These are phyloP conservation scores for Diutina scorzettiae DNA, from an alignment of 1,139 yeast genomes.

Conservation along the genomic window DNA sequence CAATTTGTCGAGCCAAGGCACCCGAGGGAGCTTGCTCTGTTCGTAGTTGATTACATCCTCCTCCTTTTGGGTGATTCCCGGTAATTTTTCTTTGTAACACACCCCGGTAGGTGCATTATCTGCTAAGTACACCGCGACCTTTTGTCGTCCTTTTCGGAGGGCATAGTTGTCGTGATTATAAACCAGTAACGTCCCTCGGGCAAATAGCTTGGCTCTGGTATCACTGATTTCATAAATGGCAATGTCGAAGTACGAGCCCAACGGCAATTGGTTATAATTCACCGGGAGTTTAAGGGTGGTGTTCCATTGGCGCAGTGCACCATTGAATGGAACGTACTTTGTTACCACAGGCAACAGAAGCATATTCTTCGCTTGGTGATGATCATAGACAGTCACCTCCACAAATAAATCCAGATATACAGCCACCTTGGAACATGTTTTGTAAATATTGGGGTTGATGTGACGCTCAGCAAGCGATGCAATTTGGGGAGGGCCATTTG, in stretches of 20 bases:
- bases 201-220: conserved; percentile 37
- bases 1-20: conserved; percentile 69
- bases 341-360: conserved; percentile 61
- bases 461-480: conserved; percentile 35
- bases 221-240: conserved; percentile 58
- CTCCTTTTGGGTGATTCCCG: not conserved
- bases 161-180: conserved; percentile 42
- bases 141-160: conserved; percentile 28
- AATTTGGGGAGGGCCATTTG: conserved; percentile 7
- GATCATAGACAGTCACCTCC: conserved; percentile 45
- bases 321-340: conserved; percentile 47
- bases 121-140: conserved; percentile 17
- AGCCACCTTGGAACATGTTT: conserved; percentile 38
- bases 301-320: conserved; percentile 30
- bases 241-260: conserved; percentile 47
- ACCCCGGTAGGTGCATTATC: not conserved
- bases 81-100: not conserved
- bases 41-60: conserved; percentile 27
- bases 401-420: conserved; percentile 51
- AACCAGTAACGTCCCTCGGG: conserved; percentile 45
- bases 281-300: conserved; percentile 65
- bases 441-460: conserved; percentile 39
- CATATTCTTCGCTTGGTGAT: conserved; percentile 36
- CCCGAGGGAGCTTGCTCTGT: conserved; percentile 48
- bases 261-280: conserved; percentile 53